These are phyloP conservation scores for Perkinsus olseni DNA, from an alignment of 169 alveolate species.

Conservation along the genomic window DNA sequence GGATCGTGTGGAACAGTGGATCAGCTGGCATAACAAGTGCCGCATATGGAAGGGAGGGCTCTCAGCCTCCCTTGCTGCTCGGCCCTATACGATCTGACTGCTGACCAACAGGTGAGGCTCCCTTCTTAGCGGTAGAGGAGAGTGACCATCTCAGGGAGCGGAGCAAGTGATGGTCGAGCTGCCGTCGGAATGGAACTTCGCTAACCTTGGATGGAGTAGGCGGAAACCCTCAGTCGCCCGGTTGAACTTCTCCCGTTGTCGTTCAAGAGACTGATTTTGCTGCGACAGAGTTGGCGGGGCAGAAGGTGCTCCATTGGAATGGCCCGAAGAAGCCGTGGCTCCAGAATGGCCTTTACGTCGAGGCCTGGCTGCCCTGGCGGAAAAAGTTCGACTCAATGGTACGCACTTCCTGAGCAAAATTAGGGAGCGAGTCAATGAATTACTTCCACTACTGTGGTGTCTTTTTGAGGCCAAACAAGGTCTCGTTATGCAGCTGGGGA, in stretches of 20 bases:
- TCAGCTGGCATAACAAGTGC: neutral
- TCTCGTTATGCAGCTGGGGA: too few relatives aligned
- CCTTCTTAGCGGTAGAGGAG: neutral
- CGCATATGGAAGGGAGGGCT: neutral
- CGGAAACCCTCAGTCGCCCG: neutral
- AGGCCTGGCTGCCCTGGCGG: neutral
- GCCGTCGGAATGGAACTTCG: neutral
- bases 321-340: neutral
- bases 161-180: neutral
- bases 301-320: neutral
- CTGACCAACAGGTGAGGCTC: neutral
- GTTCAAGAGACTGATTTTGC: neutral
- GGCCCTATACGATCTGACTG: neutral
- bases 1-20: neutral
- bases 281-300: neutral
- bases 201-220: neutral
- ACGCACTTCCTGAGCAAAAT: neutral
- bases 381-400: neutral
- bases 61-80: neutral
- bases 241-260: neutral
- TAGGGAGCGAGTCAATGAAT: too few relatives aligned
- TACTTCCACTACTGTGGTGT: too few relatives aligned
- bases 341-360: neutral
- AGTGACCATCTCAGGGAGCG: neutral
- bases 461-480: too few relatives aligned